A percentile compares a stretch with the other conserved stretches of the same genome.
Conservation (phyloP, 305 asterid genomes). For the Fraxinus albicans region DNA sequence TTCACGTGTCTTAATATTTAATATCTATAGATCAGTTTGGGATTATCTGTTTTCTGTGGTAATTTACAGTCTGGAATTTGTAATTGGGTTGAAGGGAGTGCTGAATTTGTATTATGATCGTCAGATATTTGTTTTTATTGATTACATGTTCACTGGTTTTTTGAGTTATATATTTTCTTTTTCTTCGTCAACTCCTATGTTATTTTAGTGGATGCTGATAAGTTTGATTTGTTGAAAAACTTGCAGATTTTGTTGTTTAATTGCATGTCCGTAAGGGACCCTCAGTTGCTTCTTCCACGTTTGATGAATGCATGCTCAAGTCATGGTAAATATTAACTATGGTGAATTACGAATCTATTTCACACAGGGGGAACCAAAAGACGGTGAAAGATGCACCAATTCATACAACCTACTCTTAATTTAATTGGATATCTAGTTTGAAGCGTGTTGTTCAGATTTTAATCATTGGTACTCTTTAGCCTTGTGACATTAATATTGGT, state of each 20-base stretch:
- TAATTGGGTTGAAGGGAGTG: neutral
- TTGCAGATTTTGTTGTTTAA: slow-evolving; percentile 96
- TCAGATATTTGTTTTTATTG: neutral
- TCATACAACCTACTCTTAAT: neutral
- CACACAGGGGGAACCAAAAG: neutral
- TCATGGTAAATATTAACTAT: slow-evolving; percentile 59
- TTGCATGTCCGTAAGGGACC: slow-evolving; percentile 98
- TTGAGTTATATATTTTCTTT: neutral
- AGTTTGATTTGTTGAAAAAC: slow-evolving; percentile 20
- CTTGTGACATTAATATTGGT: neutral
- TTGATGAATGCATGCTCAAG: slow-evolving; percentile 65
- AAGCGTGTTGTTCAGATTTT: slow-evolving; percentile 3
- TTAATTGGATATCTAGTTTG: slow-evolving; percentile 8
- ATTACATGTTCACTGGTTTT: neutral
- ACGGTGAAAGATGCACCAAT: slow-evolving; percentile 1
- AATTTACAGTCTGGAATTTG: neutral
- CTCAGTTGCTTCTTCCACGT: slow-evolving; percentile 88
- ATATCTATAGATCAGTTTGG: neutral
- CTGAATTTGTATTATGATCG: neutral
- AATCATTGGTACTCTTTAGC: slow-evolving; percentile 2
- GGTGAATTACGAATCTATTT: neutral
- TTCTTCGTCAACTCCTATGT: neutral
- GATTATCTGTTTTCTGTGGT: neutral
- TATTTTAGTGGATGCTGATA: slow-evolving; percentile 21
- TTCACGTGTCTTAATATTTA: neutral